A percentile compares a stretch with the other conserved stretches of the same genome.
phyloP scores from a whole-genome alignment of 495 filamentous ascomycete genomes.

The Bacidia gigantensis region DNA sequence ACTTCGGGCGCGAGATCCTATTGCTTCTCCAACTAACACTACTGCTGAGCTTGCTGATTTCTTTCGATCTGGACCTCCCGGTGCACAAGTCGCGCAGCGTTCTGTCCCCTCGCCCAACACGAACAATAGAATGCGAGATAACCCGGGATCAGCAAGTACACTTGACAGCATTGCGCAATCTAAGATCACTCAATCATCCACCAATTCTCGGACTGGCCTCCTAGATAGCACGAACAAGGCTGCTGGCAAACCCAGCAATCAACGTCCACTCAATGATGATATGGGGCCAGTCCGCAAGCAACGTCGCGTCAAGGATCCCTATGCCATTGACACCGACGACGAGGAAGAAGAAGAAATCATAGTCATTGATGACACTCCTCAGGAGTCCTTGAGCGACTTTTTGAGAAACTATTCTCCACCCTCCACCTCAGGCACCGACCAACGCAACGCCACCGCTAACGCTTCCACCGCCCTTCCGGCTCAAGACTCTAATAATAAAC shows the following conservation, averaged over 20 bases:
- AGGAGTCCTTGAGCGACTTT: slow-evolving; percentile 75
- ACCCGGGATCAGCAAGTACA: slow-evolving; percentile 25
- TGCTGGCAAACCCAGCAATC: slow-evolving; percentile 2
- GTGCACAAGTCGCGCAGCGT: slow-evolving; percentile 73
- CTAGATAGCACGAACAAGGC: slow-evolving; percentile 28
- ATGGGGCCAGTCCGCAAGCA: slow-evolving; percentile 44
- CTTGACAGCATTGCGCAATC: slow-evolving; percentile 30
- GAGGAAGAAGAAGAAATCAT: slow-evolving; percentile 39
- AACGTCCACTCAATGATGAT: slow-evolving; percentile 18
- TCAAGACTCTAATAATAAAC: slow-evolving; percentile 16
- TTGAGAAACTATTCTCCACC: slow-evolving; percentile 72
- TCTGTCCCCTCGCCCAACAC: slow-evolving; percentile 68
- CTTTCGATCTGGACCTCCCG: slow-evolving; percentile 70
- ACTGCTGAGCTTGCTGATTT: slow-evolving; percentile 88
- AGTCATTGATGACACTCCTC: slow-evolving; percentile 28
- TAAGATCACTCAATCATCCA: slow-evolving; percentile 36
- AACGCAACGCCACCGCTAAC: slow-evolving; percentile 22
- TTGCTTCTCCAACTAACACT: slow-evolving; percentile 42
- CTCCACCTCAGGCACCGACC: slow-evolving; percentile 31
- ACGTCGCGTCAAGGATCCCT: slow-evolving; percentile 71
- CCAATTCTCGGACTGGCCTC: slow-evolving; percentile 46
- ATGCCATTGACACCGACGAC: slow-evolving; percentile 76
- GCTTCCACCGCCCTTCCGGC: slow-evolving; percentile 34
- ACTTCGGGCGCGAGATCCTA: slow-evolving; percentile 61
- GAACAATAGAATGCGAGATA: slow-evolving; percentile 15